Conservation (phyloP, 345 rosid species). For the Citrus glauca region DNA sequence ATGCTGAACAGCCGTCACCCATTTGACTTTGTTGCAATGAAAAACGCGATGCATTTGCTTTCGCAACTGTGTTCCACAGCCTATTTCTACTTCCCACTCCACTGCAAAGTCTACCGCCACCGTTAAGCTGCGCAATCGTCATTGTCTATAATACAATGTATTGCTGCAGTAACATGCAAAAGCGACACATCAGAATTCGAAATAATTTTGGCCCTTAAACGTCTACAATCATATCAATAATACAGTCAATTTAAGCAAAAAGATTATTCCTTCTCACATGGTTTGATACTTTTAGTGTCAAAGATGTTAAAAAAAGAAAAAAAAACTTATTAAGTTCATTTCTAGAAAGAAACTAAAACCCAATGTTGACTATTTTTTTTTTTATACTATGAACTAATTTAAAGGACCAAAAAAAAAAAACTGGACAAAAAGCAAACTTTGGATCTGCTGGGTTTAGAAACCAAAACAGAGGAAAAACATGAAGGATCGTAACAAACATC, state of each 20-base stretch:
- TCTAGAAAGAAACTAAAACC: not conserved
- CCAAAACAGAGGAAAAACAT: not conserved
- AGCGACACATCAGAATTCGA: slow-evolving; percentile 2
- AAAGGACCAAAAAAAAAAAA: not conserved
- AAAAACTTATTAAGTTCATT: not conserved
- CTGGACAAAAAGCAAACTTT: not conserved
- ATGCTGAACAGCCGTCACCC: slow-evolving; percentile 12
- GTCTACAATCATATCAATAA: not conserved
- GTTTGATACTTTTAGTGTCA: not conserved
- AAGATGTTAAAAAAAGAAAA: not conserved
- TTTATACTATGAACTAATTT: not conserved
- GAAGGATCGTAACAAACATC: not conserved
- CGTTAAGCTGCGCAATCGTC: slow-evolving; percentile 38
- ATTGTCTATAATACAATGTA: slow-evolving; percentile 13
- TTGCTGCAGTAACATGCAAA: not conserved
- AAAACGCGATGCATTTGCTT: slow-evolving; percentile 16
- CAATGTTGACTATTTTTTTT: not conserved
- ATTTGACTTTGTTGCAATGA: slow-evolving; percentile 8
- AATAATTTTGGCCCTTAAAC: not conserved
- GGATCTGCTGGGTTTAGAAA: not conserved
- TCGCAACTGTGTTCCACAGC: slow-evolving; percentile 17
- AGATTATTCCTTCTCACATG: not conserved
- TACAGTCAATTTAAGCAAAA: not conserved
- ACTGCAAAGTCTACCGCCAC: slow-evolving; percentile 23
- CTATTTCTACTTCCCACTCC: slow-evolving; percentile 32